Evolutionary conservation across 257 asterid genomes (phyloP).

Genomic region (Haberlea rhodopensis): DNA sequence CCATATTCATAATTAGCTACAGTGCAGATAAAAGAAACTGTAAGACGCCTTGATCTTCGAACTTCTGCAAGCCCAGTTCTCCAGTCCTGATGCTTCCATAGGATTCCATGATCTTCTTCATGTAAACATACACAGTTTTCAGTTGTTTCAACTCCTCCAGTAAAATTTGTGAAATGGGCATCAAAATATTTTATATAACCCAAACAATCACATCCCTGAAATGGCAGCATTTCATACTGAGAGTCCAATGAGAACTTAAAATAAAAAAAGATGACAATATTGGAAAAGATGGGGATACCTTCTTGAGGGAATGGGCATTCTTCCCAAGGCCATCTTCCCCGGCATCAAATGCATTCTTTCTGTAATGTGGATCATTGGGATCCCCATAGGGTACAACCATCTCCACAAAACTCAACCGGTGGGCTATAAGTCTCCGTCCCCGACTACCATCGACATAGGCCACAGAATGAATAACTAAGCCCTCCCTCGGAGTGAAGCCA

Average conservation of each 20-base stretch:
- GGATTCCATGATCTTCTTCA: no score
- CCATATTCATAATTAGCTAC: no score
- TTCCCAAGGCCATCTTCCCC: slow-evolving; percentile 99
- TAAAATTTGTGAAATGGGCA: no score
- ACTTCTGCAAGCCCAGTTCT: no score
- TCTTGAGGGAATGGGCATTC: slow-evolving; percentile 94
- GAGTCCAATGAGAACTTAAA: slow-evolving; percentile 11
- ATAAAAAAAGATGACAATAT: neutral
- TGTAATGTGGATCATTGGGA: slow-evolving; percentile 96
- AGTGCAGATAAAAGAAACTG: no score
- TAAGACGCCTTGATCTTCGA: no score
- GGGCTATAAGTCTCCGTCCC: slow-evolving; percentile 95
- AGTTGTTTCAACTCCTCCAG: no score
- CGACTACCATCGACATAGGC: slow-evolving; percentile 97
- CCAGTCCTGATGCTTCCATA: no score
- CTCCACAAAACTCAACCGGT: no score
- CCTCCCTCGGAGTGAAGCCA: slow-evolving; percentile 97
- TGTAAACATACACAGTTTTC: no score
- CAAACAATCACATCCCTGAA: slow-evolving; percentile 99
- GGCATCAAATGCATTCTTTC: slow-evolving; percentile 98
- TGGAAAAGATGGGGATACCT: slow-evolving; percentile 42
- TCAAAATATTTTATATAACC: no score
- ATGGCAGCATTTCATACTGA: slow-evolving; percentile 21
- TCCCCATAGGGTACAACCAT: no score
- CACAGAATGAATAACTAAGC: slow-evolving; percentile 92